Percentiles rank a stretch among this genome's conserved stretches.
phyloP scores from a whole-genome alignment of 2,329 filamentous ascomycete genomes.

The Tolypocladium amazonense region DNA sequence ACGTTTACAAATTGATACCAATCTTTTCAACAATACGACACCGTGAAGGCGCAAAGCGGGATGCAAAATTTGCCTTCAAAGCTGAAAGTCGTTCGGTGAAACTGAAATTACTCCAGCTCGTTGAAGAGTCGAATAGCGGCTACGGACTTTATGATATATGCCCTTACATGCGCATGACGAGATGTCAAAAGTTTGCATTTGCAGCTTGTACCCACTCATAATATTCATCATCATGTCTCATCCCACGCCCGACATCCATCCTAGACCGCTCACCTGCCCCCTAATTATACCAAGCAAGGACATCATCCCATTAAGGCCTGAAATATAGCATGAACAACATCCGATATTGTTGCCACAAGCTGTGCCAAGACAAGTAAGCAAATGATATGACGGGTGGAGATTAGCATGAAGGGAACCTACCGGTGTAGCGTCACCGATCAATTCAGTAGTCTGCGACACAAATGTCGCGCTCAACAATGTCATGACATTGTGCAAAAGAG shows the following conservation, averaged over 20 bases:
- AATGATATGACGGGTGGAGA: accelerated
- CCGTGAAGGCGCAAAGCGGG: too few relatives aligned
- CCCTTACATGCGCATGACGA: too few relatives aligned
- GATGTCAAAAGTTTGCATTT: too few relatives aligned
- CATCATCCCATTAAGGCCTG: background rate
- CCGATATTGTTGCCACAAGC: background rate
- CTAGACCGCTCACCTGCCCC: background rate
- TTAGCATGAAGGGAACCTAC: background rate
- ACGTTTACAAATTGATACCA: too few relatives aligned
- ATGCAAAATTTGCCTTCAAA: too few relatives aligned
- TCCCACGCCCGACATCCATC: background rate
- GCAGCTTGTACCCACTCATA: background rate
- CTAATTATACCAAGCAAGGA: background rate
- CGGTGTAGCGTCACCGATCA: background rate
- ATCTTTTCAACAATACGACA: too few relatives aligned
- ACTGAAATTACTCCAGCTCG: too few relatives aligned
- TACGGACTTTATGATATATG: too few relatives aligned
- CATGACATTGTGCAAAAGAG: background rate
- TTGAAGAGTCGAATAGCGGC: too few relatives aligned
- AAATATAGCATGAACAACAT: background rate
- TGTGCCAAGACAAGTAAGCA: background rate
- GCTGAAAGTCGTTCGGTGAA: too few relatives aligned
- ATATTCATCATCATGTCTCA: background rate
- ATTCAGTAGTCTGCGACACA: background rate
- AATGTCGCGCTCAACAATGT: background rate